Conservation (phyloP, 768 basidiomycete species). For the Hysterangium stoloniferum region DNA sequence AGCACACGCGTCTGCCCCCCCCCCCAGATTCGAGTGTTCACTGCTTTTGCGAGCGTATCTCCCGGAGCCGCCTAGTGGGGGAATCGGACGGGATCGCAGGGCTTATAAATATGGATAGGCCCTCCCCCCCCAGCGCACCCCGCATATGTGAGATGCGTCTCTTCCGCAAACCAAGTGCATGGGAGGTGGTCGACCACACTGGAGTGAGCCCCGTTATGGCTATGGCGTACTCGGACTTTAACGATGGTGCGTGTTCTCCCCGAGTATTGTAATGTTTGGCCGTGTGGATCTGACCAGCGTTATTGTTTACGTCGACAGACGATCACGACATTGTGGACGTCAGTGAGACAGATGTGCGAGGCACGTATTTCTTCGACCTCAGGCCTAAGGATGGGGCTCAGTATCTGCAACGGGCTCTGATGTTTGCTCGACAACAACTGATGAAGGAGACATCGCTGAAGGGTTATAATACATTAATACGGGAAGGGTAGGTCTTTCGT, state of each 20-base stretch:
- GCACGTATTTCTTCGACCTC: constrained; percentile 59
- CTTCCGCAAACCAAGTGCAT: constrained; percentile 20
- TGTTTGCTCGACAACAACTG: constrained; percentile 59
- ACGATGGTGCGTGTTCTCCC: constrained; percentile 48
- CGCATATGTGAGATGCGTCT: background rate
- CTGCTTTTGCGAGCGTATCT: no score
- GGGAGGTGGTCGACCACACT: constrained; percentile 72
- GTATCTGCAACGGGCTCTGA: constrained; percentile 30
- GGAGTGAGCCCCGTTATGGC: constrained; percentile 54
- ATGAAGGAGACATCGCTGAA: constrained; percentile 45
- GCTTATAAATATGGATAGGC: no score
- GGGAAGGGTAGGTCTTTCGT: constrained; percentile 48
- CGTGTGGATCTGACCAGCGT: background rate
- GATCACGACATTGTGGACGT: constrained; percentile 55
- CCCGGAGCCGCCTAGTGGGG: no score
- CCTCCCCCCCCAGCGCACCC: background rate
- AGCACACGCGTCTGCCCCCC: no score
- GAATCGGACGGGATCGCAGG: no score
- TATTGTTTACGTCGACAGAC: constrained; percentile 1
- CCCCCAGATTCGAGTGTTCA: no score
- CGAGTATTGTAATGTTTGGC: background rate
- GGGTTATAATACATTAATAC: constrained; percentile 55
- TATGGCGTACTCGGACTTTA: no score
- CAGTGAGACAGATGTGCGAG: constrained; percentile 43
- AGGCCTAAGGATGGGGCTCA: constrained; percentile 38